phyloP scores from a whole-genome alignment of 176 grass and related monocot genomes.

The Poa annua region DNA sequence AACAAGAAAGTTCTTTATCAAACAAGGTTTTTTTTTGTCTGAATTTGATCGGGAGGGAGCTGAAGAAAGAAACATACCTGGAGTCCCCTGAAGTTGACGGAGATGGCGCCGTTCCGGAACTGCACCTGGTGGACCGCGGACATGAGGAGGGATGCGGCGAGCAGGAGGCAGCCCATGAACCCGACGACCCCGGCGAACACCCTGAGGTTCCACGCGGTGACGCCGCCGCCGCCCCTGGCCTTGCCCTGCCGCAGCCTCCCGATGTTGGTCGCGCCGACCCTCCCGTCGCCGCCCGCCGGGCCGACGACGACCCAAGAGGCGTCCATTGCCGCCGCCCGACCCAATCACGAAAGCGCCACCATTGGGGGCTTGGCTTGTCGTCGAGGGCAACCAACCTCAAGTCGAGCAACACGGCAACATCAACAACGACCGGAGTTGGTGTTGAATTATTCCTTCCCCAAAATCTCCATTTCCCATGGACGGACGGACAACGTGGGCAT shows the following conservation, averaged over 20 bases:
- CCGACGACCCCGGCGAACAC: conserved; percentile 59
- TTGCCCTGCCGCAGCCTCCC: conserved; percentile 54
- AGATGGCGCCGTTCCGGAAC: conserved; percentile 47
- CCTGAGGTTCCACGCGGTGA: conserved; percentile 66
- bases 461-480: conserved; percentile 1
- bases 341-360: background rate
- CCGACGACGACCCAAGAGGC: conserved; percentile 8
- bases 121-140: conserved; percentile 71
- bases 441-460: background rate
- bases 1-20: background rate
- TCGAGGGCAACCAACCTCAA: background rate
- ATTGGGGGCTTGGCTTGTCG: background rate
- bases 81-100: conserved; percentile 45
- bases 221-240: background rate
- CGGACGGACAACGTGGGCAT: conserved; percentile 36
- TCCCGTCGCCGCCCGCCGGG: conserved; percentile 2
- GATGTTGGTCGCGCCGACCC: conserved; percentile 46
- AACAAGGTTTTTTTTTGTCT: background rate
- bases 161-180: conserved; percentile 67
- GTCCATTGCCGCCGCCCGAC: conserved; percentile 35
- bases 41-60: background rate
- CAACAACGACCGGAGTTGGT: conserved; percentile 20
- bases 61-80: conserved; percentile 50
- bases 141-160: conserved; percentile 78
- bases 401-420: conserved; percentile 15